Conservation (phyloP, 148 eudicot genomes). For the Rhododendron ovatum region DNA sequence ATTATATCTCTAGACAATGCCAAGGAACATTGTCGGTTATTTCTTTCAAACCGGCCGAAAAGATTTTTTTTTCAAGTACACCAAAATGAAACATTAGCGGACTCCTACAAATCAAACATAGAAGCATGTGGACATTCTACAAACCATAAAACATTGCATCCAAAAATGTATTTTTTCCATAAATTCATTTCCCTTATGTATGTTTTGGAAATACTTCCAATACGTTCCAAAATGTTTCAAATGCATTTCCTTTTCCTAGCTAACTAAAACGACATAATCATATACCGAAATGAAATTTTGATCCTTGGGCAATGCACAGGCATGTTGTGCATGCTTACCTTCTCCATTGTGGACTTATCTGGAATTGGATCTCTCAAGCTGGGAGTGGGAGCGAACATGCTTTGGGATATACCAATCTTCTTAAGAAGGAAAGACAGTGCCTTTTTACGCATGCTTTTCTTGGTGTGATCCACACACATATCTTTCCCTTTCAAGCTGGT, state of each 20-base stretch:
- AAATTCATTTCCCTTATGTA: neutral
- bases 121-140: neutral
- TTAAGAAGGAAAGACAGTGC: constrained; percentile 64
- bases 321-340: constrained; percentile 35
- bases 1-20: neutral
- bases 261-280: neutral
- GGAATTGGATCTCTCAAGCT: constrained; percentile 48
- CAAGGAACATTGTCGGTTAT: neutral
- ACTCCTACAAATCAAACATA: neutral
- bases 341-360: constrained; percentile 53
- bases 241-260: neutral
- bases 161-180: neutral
- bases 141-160: neutral
- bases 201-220: neutral
- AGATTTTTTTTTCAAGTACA: neutral
- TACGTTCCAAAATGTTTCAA: neutral
- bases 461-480: constrained; percentile 14
- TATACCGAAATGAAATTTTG: neutral
- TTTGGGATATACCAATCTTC: constrained; percentile 49
- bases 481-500: constrained; percentile 28
- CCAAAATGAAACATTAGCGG: neutral
- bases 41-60: neutral
- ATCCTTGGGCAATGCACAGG: neutral
- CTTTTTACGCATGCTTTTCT: constrained; percentile 41
- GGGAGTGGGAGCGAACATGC: constrained; percentile 34